Evolutionary conservation across 345 rosid species (phyloP), one percentile per base, ranked within the genome.

Genomic region (Aquilaria sinensis): DNA sequence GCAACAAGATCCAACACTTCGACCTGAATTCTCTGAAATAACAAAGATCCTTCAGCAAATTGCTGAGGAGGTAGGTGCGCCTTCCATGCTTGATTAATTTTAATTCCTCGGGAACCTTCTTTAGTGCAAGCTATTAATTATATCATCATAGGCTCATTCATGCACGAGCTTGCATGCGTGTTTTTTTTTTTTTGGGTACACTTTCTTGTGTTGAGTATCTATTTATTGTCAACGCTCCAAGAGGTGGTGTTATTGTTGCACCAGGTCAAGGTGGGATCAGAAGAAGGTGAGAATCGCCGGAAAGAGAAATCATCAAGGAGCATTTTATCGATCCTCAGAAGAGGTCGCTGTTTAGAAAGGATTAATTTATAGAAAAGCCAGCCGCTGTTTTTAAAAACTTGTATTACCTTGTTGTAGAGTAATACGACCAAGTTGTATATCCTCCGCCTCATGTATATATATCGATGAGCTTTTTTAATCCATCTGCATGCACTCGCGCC

Each of bases 11-110:
- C 90, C 98, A 47, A 69, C 81, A 49, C 47, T 55, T 64, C 85
- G 98, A 76, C 98, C 98, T 8, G 95, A 90, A 68, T 93, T 93
- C 58, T 72, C 92, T 2, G 95, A 90, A 81, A 83, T 88, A 10
- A 80, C 72, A 53, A 85, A 71, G 65, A 78, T 79, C 71, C 82
- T 93, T 47, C 77, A 70, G 69, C 87, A 75, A 76, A 85, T 86
- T 74, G 82, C 81, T 0, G 86, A 86, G 75, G 98, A 90, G 84
- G 98, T 84, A 75, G 69, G 71, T 66, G 52, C 54, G 32, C 23
- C 23, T 23, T 23, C 43, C n/a, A 10, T 52, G 8, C 31, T 16
- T 41, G 0, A 37, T 12, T 58, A 45, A 33, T 23, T 49, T 30
- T 3, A 55, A 46, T 65, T 56, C 58, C 50, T 50, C 47, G 12